These are phyloP conservation scores for Copromyces sp. DNA, from an alignment of 495 filamentous ascomycete genomes.

Conservation along the genomic window DNA sequence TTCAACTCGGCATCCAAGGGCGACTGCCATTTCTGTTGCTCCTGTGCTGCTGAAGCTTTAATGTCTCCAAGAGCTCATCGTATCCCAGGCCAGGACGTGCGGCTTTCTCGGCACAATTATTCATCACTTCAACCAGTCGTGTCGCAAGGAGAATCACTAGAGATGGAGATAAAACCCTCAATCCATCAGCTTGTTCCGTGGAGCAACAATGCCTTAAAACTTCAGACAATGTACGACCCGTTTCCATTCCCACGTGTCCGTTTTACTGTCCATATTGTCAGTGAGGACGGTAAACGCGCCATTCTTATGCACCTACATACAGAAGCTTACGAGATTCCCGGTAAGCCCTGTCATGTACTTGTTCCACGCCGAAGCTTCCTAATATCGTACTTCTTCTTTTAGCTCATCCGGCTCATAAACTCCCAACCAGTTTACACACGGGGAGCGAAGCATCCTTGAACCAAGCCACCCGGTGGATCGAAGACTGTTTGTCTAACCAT, in stretches of 20 bases:
- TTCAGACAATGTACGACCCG: neutral
- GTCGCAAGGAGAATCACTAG: accelerated
- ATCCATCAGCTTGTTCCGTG: neutral
- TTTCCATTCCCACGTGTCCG: too few species aligned
- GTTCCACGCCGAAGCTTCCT: neutral
- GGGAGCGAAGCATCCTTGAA: neutral
- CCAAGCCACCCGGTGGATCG: neutral
- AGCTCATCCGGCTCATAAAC: accelerated
- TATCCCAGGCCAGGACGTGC: too few species aligned
- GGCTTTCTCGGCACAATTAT: neutral
- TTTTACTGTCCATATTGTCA: neutral
- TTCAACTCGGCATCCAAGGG: neutral
- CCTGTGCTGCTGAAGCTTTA: neutral
- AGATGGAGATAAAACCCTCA: neutral
- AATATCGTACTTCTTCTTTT: neutral
- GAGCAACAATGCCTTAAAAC: neutral
- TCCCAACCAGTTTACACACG: neutral
- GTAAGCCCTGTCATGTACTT: neutral
- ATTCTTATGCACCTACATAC: neutral
- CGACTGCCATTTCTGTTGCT: neutral
- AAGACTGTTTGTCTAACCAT: neutral
- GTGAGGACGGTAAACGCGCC: neutral
- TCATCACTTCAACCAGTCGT: neutral
- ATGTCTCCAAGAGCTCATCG: accelerated
- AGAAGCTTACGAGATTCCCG: too few species aligned